These are phyloP conservation scores for Myxozyma kluyveri DNA, from an alignment of 805 yeast genomes.

Conservation along the genomic window DNA sequence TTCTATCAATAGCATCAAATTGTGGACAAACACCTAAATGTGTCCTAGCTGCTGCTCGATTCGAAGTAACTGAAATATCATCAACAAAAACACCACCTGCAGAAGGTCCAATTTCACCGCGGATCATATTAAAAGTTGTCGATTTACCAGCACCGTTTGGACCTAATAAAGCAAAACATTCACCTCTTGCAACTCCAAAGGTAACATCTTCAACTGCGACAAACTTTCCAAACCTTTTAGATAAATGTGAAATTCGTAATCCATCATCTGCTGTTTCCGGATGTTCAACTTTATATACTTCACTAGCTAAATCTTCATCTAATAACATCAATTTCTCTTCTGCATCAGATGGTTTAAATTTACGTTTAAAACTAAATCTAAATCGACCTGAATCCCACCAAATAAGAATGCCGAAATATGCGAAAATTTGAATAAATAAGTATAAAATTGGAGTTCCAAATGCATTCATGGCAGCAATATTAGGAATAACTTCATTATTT, in stretches of 20 bases:
- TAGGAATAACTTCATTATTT: conserved; percentile 21
- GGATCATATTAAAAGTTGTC: conserved; percentile 39
- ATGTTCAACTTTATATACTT: conserved; percentile 30
- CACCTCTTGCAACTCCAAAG: conserved; percentile 38
- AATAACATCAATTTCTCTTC: conserved; percentile 17
- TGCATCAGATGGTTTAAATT: conserved; percentile 17
- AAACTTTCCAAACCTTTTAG: conserved; percentile 30
- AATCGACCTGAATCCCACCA: conserved; percentile 39
- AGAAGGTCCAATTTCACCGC: conserved; percentile 38
- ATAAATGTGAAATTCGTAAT: conserved; percentile 34
- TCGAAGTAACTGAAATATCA: conserved; percentile 31
- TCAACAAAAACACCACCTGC: conserved; percentile 35
- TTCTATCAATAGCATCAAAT: conserved; percentile 40
- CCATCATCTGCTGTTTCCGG: conserved; percentile 27
- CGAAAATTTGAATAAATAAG: conserved; percentile 33
- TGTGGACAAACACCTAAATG: conserved; percentile 41
- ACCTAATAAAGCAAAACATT: conserved; percentile 40
- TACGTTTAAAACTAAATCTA: conserved; percentile 32
- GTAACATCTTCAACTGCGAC: conserved; percentile 38
- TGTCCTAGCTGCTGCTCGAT: conserved; percentile 35
- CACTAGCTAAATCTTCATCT: conserved; percentile 31
- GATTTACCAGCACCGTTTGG: conserved; percentile 44
- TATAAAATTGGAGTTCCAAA: conserved; percentile 40
- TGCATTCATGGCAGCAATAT: conserved; percentile 35
- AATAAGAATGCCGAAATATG: conserved; percentile 31